Percentiles rank a stretch among this genome's conserved stretches.
phyloP scores from a whole-genome alignment of 495 filamentous ascomycete genomes.

The Paragyromitra xinjiangensis region DNA sequence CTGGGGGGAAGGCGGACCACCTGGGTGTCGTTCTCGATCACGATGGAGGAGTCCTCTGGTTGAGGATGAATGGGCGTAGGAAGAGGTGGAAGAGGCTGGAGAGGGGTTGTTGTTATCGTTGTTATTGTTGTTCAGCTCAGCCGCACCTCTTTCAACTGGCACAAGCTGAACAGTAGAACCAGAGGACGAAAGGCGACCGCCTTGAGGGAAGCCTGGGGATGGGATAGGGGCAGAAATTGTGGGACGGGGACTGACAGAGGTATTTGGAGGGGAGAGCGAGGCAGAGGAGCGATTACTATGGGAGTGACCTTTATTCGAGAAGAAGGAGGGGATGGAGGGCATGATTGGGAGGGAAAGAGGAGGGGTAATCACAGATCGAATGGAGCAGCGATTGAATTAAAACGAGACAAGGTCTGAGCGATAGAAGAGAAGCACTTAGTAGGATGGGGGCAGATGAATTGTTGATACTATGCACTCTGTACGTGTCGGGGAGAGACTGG shows the following conservation, averaged over 20 bases:
- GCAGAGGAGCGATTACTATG: constrained; percentile 39
- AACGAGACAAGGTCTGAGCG: constrained; percentile 2
- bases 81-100: constrained; percentile 40
- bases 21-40: constrained; percentile 39
- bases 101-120: constrained; percentile 47
- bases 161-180: constrained; percentile 44
- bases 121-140: constrained; percentile 49
- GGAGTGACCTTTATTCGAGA: constrained; percentile 27
- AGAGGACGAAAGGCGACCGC: constrained; percentile 17
- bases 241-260: constrained; percentile 33
- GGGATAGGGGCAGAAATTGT: constrained; percentile 43
- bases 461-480: constrained; percentile 44
- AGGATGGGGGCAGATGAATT: constrained; percentile 5
- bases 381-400: constrained; percentile 24
- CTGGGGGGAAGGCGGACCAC: constrained; percentile 47
- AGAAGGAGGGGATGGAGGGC: constrained; percentile 42
- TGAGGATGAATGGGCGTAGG: constrained; percentile 24
- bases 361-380: constrained; percentile 24
- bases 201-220: constrained; percentile 25
- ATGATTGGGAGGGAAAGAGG: constrained; percentile 28
- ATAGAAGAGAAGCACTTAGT: constrained; percentile 20
- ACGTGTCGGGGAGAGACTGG: constrained; percentile 46
- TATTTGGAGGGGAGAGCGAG: constrained; percentile 28
- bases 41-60: constrained; percentile 42
- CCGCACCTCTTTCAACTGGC: constrained; percentile 50